Conservation (phyloP, 108 stramenopile species). For the Nitzschia sp. region DNA sequence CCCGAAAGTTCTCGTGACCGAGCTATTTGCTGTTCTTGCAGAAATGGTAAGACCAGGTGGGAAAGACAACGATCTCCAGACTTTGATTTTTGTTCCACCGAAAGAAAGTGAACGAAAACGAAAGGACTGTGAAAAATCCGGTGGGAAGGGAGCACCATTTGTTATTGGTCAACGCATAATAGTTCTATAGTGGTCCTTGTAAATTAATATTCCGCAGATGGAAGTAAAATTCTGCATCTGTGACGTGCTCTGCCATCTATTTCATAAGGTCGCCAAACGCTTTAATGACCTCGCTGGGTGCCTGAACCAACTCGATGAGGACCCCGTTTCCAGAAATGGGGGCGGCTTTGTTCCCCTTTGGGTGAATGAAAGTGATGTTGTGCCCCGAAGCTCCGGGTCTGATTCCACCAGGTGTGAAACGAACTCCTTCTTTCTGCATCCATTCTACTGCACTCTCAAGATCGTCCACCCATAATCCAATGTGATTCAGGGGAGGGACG, state of each 20-base stretch:
- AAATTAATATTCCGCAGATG: neutral
- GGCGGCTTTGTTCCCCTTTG: conserved; percentile 87
- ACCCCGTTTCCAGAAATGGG: conserved; percentile 94
- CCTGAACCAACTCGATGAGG: conserved; percentile 97
- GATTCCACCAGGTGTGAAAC: conserved; percentile 92
- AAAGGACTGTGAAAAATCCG: conserved; percentile 45
- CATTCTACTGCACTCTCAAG: conserved; percentile 74
- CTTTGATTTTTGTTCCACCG: conserved; percentile 59
- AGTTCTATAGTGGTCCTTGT: conserved; percentile 42
- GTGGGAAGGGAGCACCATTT: conserved; percentile 66
- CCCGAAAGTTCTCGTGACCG: conserved; percentile 56
- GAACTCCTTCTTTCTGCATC: conserved; percentile 81
- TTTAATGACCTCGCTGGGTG: conserved; percentile 88
- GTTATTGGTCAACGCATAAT: conserved; percentile 63
- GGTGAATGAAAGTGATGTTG: conserved; percentile 97
- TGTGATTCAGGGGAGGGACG: conserved; percentile 92
- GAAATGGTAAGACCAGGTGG: conserved; percentile 60
- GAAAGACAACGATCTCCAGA: conserved; percentile 53
- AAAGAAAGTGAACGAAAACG: conserved; percentile 58
- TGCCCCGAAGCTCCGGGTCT: conserved; percentile 93
- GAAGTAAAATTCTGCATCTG: neutral
- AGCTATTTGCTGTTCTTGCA: conserved; percentile 62
- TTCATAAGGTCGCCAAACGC: conserved; percentile 20
- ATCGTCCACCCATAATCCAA: conserved; percentile 98
- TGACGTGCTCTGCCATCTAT: neutral